Base-by-base conservation (phyloP, 805 yeast genomes). In the Pichia deserticola region DNA sequence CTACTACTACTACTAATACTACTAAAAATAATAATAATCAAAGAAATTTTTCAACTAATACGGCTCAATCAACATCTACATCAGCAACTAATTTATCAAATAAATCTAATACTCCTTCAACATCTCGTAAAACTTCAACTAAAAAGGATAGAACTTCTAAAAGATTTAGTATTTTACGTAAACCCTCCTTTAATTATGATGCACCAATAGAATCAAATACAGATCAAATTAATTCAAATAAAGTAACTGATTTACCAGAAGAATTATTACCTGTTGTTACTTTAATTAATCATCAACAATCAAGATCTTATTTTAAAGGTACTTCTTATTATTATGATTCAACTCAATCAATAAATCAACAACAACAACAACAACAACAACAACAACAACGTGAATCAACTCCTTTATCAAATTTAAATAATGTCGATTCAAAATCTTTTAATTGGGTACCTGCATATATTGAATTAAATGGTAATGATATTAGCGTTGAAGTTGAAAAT, bases 221-320 rank as follows among this genome's bases (percentile, higher is more conserved):
- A n/a, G 5, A 20, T 32, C 28, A 40, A 10, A 38, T 29, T 36
- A 40, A 28, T 15, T 9, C n/a, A n/a, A 27, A 15, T 20, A 45
- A 25, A 12, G 25, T n/a, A 9, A 45, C 36, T 3, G 54, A 48
- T 34, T 61, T 72, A 15, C 86, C 89, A 0, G 78, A 78, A 13
- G 92, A 86, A 60, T 71, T 88, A 60, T 66, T 79, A 13, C 95
- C 96, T 0, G 75, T 86, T 10, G 76, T 87, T 37, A 82, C 87
- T 25, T 71, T 88, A 55, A 71, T 86, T 49, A 77, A 78, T 42
- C 81, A 89, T 20, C 95, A 88, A 60, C 79, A 79, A 53, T 73
- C 79, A 28, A 73, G 95, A 44, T 71, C 78, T 7, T 87, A 88
- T 63, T 54, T 42, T 29, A 45, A 44, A 8, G 57, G 54, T 5